Evolutionary conservation across 176 grass and related monocot species (phyloP).

Genomic region (Cenchrus purpureus): DNA sequence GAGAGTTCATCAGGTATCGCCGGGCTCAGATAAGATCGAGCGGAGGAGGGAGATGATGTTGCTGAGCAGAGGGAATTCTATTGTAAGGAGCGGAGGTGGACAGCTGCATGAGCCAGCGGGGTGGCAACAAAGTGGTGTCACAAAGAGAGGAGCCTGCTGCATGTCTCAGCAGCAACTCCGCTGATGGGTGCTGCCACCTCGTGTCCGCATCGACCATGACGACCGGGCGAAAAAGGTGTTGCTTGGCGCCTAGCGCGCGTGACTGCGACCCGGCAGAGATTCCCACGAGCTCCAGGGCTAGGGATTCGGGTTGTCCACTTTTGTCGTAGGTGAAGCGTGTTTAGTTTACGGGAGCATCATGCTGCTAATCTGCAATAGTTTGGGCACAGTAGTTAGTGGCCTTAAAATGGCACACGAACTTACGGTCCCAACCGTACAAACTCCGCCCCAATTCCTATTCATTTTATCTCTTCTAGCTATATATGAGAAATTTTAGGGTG

Average conservation of each 20-base stretch:
- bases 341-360: not conserved
- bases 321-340: conserved; percentile 27
- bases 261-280: conserved; percentile 47
- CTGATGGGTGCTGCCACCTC: not conserved
- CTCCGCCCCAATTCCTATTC: no score
- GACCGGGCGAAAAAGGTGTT: conserved; percentile 46
- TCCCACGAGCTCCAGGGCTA: conserved; percentile 29
- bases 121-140: conserved; percentile 39
- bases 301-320: conserved; percentile 34
- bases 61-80: not conserved
- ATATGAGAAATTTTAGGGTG: no score
- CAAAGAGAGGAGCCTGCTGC: conserved; percentile 14
- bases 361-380: not conserved
- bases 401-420: not conserved
- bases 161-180: conserved; percentile 33
- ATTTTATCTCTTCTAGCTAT: no score
- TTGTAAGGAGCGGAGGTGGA: conserved; percentile 26
- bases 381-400: not conserved
- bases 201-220: conserved; percentile 30
- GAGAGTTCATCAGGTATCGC: not conserved
- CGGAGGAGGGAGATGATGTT: conserved; percentile 6
- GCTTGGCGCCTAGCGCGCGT: conserved; percentile 23
- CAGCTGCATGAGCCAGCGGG: conserved; percentile 44
- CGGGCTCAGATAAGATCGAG: conserved; percentile 35
- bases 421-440: no score